Evolutionary conservation across 208 protist genomes (phyloP), one percentile per base, ranked within the genome.

Genomic region (Crithidia fasciculata): DNA sequence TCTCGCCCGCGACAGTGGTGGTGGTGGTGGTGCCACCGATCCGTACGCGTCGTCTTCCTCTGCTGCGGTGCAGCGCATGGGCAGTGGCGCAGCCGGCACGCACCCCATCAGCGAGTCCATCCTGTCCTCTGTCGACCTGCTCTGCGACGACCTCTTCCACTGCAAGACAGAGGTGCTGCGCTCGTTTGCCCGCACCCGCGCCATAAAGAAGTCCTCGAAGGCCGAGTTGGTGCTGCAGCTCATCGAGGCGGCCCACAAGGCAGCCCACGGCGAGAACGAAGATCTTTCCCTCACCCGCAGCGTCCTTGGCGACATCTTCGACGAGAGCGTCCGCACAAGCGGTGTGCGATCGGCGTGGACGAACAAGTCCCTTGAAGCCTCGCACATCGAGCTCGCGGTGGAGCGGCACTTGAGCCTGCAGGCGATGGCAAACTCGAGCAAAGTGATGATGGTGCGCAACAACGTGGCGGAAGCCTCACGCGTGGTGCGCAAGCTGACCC

Each of bases 101-200:
- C 12, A 72, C 61, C 37, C 66, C 8, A 15, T 61, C 53, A 78
- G 81, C 57, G 87, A 94, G 64, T 64, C 54, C 28, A 81, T 96
- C 0, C 83, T 96, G 4, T 79, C 80, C 19, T 70, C 83, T 8
- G 85, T 95, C 54, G 93, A 97, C 67, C 81, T 95, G 70, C 82
- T 97, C 36, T 95, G 90, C 66, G 93, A 97, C 67, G 93, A 97
- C 64, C 73, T 97, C 53, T 95, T 93, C 54, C 89, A 88, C 61
- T 95, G 90, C 70, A 95, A 95, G 62, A 92, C 86, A 8, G 84
- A 90, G 41, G 93, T 97, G 8, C 71, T 97, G 50, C 82, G 83
- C 40, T 85, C 77, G 37, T 97, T 95, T 68, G 85, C 89, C 15
- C 88, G 93, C 2, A 93, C 85, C 16, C 84, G 90, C 19, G 65